Evolutionary conservation across 2,329 filamentous ascomycete species (phyloP), one percentile per base, ranked within the genome.

Genomic region (Davidsoniella australis): DNA sequence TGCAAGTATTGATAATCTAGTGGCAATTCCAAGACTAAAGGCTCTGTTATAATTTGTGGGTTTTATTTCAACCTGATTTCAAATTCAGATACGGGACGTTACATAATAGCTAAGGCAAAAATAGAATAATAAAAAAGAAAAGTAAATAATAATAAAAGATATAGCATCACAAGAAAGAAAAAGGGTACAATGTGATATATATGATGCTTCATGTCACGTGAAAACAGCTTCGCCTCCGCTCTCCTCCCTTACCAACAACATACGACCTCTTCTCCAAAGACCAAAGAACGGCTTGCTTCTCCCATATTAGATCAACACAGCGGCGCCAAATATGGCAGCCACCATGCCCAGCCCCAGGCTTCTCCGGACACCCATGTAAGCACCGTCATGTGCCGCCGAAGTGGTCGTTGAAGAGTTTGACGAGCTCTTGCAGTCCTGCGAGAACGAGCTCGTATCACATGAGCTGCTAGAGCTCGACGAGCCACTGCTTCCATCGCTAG

Each of bases 401-500:
- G 44, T 43, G 1, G 40, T 45, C 4, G 45, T 48, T 17, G 36
- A 38, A 47, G 14, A n/a, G n/a, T 29, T 26, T 23, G 36, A 23
- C 12, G 20, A 18, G 12, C 29, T 24, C 17, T 37, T 38, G 41
- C 54, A 55, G 45, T 52, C 41, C 49, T 55, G 54, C 45, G 54
- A 52, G 43, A 55, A 55, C 6, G 40, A 20, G 4, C 53, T 50
- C 6, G 41, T 44, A 12, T 47, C 49, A 48, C 52, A 46, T 17
- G 17, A 24, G 14, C 39, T 43, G 9, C 26, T 50, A 2, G 45
- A 46, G 24, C 24, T 41, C 9, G 53, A 45, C 8, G 55, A 38
- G 12, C 52, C 49, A 45, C 23, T 51, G 40, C 16, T 26, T 8
- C 17, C 29, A 14, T 17, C 42, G 33, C n/a, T 45, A 18, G 41